A percentile compares a stretch with the other conserved stretches of the same genome.
These are phyloP conservation scores for Apiospora marii DNA, from an alignment of 2,329 filamentous ascomycete genomes.

Conservation along the genomic window DNA sequence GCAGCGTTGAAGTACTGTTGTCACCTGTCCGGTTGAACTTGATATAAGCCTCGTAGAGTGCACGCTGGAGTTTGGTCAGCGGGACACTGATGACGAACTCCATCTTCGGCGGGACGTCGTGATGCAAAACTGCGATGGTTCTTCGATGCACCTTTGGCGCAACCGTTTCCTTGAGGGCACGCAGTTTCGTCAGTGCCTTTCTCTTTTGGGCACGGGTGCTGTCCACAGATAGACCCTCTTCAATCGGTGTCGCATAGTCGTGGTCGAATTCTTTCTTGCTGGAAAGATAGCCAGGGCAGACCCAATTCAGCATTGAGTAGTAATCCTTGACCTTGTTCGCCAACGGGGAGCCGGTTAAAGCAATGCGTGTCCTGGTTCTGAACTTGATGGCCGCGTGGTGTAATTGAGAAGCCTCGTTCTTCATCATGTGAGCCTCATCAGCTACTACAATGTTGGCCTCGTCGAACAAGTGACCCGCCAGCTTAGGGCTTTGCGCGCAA, in stretches of 20 bases:
- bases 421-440: constrained; percentile 85
- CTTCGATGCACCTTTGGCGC: constrained; percentile 80
- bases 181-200: constrained; percentile 70
- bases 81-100: constrained; percentile 84
- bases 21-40: constrained; percentile 28
- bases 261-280: constrained; percentile 70
- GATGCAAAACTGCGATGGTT: constrained; percentile 70
- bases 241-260: constrained; percentile 78
- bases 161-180: constrained; percentile 74
- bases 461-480: constrained; percentile 60
- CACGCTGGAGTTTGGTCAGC: constrained; percentile 69
- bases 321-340: constrained; percentile 87
- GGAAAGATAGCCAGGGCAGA: constrained; percentile 81
- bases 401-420: constrained; percentile 66
- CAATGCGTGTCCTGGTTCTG: constrained; percentile 75
- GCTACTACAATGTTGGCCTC: constrained; percentile 78
- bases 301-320: constrained; percentile 87
- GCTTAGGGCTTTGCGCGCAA: constrained; percentile 41
- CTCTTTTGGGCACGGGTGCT: constrained; percentile 64
- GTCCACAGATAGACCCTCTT: constrained; percentile 72
- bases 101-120: constrained; percentile 75
- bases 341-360: constrained; percentile 85
- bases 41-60: constrained; percentile 65
- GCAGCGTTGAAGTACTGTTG: constrained; percentile 35
- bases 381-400: constrained; percentile 65